Conservation (phyloP, 306 rosid species). For the Abrus precatorius region DNA sequence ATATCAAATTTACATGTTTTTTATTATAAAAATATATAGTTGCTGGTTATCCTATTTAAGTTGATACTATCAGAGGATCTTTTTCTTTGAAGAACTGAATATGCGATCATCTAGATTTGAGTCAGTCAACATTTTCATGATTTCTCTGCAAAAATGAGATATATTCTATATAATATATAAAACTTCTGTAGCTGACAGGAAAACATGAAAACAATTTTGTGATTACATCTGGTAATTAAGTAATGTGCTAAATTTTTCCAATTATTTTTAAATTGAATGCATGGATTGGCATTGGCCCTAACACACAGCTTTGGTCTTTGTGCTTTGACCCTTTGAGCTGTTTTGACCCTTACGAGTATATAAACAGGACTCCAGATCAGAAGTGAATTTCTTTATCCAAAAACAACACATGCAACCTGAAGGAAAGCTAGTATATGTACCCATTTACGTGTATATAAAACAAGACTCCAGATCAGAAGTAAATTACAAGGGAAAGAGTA, state of each 20-base stretch:
- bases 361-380: no score
- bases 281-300: no score
- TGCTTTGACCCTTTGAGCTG: no score
- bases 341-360: no score
- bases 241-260: no score
- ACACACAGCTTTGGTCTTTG: no score
- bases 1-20: background rate
- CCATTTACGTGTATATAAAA: background rate
- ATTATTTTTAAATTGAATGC: no score
- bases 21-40: background rate
- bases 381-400: background rate
- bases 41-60: background rate
- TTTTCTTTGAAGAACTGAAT: background rate
- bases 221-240: background rate
- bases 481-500: constrained; percentile 16
- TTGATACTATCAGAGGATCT: background rate
- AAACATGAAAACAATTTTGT: background rate
- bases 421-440: background rate
- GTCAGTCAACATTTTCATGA: background rate
- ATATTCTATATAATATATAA: background rate
- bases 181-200: background rate
- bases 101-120: background rate
- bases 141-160: background rate
- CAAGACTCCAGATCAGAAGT: constrained; percentile 30
- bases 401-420: background rate